A percentile compares a stretch with the other conserved stretches of the same genome.
phyloP scores from a whole-genome alignment of 805 yeast genomes.

The Candida berthetii region DNA sequence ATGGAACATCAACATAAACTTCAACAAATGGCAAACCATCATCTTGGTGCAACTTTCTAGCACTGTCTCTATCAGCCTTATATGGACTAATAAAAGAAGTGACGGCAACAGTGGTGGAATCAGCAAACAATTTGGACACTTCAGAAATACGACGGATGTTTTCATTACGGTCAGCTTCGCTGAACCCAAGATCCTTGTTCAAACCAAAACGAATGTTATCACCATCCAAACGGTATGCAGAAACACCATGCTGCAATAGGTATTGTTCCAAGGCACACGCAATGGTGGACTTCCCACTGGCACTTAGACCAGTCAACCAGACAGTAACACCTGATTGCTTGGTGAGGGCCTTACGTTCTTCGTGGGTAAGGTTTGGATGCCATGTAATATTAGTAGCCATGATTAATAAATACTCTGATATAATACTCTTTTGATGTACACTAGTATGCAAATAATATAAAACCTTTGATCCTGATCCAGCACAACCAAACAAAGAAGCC shows the following conservation, averaged over 20 bases:
- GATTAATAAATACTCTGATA: conserved; percentile 5
- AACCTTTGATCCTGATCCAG: too few species aligned
- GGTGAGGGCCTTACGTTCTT: conserved; percentile 65
- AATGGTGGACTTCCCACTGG: conserved; percentile 88
- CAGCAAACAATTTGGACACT: conserved; percentile 91
- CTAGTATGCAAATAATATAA: too few species aligned
- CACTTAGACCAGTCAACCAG: conserved; percentile 95
- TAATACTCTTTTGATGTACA: too few species aligned
- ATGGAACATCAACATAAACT: conserved; percentile 89
- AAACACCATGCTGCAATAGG: conserved; percentile 60
- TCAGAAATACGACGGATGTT: conserved; percentile 93
- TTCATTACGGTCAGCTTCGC: conserved; percentile 88
- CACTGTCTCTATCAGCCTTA: conserved; percentile 74
- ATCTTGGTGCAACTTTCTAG: conserved; percentile 77
- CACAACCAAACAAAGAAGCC: too few species aligned
- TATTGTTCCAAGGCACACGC: conserved; percentile 91
- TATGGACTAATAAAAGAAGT: conserved; percentile 95
- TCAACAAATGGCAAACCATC: conserved; percentile 80
- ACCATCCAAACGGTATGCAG: conserved; percentile 87
- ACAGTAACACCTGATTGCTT: conserved; percentile 85
- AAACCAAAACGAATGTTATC: conserved; percentile 93
- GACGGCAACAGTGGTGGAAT: conserved; percentile 80
- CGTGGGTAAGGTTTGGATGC: conserved; percentile 86
- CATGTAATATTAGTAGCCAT: conserved; percentile 97
- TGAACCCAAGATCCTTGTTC: conserved; percentile 91